Evolutionary conservation across 371 early-diverging fungal species (phyloP), one percentile per base, ranked within the genome.

Genomic region (Mucor plumbeus): DNA sequence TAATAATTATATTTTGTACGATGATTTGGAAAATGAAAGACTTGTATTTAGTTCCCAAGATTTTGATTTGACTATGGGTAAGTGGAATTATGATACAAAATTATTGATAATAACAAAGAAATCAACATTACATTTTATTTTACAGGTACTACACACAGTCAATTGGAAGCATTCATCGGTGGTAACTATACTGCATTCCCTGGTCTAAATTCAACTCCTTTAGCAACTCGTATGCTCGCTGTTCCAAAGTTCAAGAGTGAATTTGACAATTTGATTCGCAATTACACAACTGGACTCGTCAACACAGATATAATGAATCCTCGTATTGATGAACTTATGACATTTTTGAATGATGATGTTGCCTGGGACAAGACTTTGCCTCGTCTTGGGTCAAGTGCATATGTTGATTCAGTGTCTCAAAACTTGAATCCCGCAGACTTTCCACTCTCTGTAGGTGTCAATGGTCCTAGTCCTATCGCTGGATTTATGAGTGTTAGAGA

Each of bases 1-100:
- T 9, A 67, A 79, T 13, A 79, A 79, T 35, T 79, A 72, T 33
- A 74, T 74, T 35, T 19, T 79, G 26, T 79, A 79, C 54, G 67
- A 75, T 4, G 54, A 73, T 34, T 61, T 64, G 9, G 31, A 36
- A 7, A 39, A 43, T 10, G 63, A 58, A 10, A 50, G 63, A 4
- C 63, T 73, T 36, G 58, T 71, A 19, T 77, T 59, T 40, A 71
- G 73, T 34, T 60, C 53, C 4, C 73, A 73, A 69, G 80, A 80
- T 36, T 59, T 77, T 59, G 80, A 77, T 63, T 62, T 69, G 21
- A 61, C 67, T 4, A 61, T 79, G 65, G 75, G 77, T 21, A 71
- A 48, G 43, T 64, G 60, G 10, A 63, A 66, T 64, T 71, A 3
- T 64, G 63, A 26, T 26, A 3, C 26, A 26, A 26, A 26, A 26